Conservation (phyloP, 169 alveolate species). For the Eimeria necatrix region DNA sequence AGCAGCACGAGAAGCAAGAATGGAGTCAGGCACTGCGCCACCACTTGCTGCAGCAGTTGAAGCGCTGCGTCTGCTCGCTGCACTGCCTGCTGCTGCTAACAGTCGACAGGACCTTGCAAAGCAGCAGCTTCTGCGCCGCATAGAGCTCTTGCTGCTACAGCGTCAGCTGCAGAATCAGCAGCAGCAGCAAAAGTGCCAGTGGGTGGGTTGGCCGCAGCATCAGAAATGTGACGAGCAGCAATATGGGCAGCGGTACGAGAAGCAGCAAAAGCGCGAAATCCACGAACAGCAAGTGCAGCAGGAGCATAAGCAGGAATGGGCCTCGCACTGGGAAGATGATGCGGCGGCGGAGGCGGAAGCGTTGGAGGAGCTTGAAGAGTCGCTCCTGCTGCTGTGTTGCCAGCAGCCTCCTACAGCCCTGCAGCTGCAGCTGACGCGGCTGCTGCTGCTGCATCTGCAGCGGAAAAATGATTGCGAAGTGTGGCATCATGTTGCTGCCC, state of each 20-base stretch:
- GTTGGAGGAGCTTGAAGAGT: constrained; percentile 54
- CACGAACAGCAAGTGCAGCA: constrained; percentile 26
- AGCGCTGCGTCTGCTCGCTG: constrained; percentile 27
- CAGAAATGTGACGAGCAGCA: background rate
- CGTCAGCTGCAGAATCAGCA: constrained; percentile 34
- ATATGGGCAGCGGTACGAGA: background rate
- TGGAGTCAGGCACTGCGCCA: background rate
- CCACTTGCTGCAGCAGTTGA: constrained; percentile 60
- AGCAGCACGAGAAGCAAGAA: background rate
- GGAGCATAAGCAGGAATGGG: constrained; percentile 20
- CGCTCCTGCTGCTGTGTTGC: constrained; percentile 49
- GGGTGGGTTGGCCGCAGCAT: background rate
- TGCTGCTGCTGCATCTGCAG: constrained; percentile 43
- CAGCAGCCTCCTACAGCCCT: constrained; percentile 70
- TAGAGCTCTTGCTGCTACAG: constrained; percentile 50
- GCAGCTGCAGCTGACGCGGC: constrained; percentile 62
- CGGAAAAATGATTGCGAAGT: constrained; percentile 1
- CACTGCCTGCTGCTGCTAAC: constrained; percentile 45
- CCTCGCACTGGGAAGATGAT: constrained; percentile 13
- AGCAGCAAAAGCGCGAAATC: background rate
- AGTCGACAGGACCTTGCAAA: constrained; percentile 66
- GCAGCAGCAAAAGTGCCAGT: constrained; percentile 9
- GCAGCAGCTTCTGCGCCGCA: constrained; percentile 71
- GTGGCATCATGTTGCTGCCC: constrained; percentile 61
- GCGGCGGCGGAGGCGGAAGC: constrained; percentile 7